Evolutionary conservation across 108 stramenopile genomes (phyloP), one percentile per base, ranked within the genome.

Genomic region (Cyclotella distinguenda): DNA sequence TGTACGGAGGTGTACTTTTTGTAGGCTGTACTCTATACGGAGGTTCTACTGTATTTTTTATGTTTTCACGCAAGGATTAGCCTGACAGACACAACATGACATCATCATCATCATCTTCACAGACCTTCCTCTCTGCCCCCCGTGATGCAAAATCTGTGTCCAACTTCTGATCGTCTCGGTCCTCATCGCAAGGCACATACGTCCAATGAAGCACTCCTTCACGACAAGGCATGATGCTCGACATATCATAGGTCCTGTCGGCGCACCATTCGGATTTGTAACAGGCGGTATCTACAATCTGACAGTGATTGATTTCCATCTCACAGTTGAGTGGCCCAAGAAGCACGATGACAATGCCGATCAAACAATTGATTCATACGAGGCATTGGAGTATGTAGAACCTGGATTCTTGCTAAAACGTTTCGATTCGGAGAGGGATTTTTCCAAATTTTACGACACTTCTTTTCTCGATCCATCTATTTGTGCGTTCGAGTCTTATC

Each of bases 261-360:
- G 91, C 9, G 73, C 72, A 33, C 89, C 91, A 8, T 99, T 96
- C 74, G 97, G 97, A 33, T 97, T 99, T 68, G 57, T 84, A 15
- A 68, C 76, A 1, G 84, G 83, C 18, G 98, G 98, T 6, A 52
- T 64, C 32, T 88, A 82, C 72, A 81, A 89, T 56, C 26, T 96
- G 33, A 82, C 79, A 11, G 91, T 96, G 12, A 87, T 77, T 69
- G 84, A 92, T 47, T 92, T 83, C 59, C 61, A 66, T 15, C 64
- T 78, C 25, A 64, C 38, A 23, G 28, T 82, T 12, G 72, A 74
- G 30, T 54, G 35, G 31, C 11, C 47, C 34, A 63, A 44, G 13
- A 77, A 49, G 31, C 27, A 30, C 47, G 77, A 45, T 15, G 9
- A 10, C 55, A 33, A 40, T 30, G 44, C 47, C 18, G 36, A 60